phyloP scores from a whole-genome alignment of 345 rosid genomes.

The Carallia pectinifolia region DNA sequence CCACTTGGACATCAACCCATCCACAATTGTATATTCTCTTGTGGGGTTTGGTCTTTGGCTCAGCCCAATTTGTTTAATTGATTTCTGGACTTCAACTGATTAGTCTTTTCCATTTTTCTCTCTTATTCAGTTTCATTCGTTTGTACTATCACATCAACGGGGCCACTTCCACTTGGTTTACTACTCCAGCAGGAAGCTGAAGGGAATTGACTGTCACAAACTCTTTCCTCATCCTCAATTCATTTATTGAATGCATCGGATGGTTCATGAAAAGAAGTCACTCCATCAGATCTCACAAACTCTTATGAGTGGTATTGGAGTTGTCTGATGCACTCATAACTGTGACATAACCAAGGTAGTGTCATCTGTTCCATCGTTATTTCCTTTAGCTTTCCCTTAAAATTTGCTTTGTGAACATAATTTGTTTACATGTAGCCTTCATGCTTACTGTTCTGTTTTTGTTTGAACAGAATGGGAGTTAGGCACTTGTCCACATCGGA shows the following conservation, averaged over 20 bases:
- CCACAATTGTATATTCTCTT: no score
- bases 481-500: slow-evolving; percentile 67
- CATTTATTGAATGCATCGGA: background rate
- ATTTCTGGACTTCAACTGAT: background rate
- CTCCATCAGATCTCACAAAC: slow-evolving; percentile 57
- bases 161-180: no score
- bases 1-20: background rate
- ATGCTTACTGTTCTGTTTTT: slow-evolving; percentile 9
- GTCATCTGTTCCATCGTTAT: slow-evolving; percentile 6
- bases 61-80: no score
- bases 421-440: slow-evolving; percentile 3
- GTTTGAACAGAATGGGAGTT: slow-evolving; percentile 50
- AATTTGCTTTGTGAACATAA: background rate
- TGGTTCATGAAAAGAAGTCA: slow-evolving; percentile 58
- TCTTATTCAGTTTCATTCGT: no score
- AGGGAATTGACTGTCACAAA: background rate
- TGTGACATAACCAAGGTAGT: slow-evolving; percentile 78
- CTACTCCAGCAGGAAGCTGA: no score
- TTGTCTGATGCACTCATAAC: slow-evolving; percentile 70
- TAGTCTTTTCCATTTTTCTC: background rate
- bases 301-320: slow-evolving; percentile 66
- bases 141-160: no score
- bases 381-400: slow-evolving; percentile 3
- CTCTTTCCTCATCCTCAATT: background rate
- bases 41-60: no score